phyloP scores from a whole-genome alignment of 1,284 basidiomycete genomes.

The Ceratobasidium sp. region DNA sequence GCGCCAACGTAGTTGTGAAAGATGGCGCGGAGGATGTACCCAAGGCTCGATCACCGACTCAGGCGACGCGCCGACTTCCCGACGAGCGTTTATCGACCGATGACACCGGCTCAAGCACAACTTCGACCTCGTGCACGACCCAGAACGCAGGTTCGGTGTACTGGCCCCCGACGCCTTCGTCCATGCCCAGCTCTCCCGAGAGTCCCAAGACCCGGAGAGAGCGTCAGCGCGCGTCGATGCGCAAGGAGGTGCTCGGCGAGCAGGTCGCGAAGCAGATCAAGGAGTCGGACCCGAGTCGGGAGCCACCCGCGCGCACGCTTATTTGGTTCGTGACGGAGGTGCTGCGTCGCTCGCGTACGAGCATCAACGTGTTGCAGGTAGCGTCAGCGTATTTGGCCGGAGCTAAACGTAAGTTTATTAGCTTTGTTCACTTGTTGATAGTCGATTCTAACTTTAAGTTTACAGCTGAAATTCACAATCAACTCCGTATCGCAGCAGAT shows the following conservation, averaged over 20 bases:
- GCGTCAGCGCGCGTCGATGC: slow-evolving; percentile 1
- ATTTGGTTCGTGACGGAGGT: slow-evolving; percentile 44
- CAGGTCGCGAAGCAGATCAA: background rate
- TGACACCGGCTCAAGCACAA: too few relatives aligned
- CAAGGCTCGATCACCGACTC: too few relatives aligned
- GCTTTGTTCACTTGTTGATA: background rate
- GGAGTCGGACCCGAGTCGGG: slow-evolving; percentile 2
- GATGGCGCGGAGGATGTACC: too few relatives aligned
- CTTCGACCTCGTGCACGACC: too few relatives aligned
- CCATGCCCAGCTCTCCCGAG: too few relatives aligned
- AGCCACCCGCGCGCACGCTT: slow-evolving; percentile 5
- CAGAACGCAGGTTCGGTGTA: too few relatives aligned
- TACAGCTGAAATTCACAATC: slow-evolving; percentile 31
- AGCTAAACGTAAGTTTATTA: slow-evolving; percentile 6
- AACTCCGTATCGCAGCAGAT: slow-evolving; percentile 11
- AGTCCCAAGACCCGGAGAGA: background rate
- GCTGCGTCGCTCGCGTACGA: slow-evolving; percentile 42
- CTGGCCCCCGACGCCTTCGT: too few relatives aligned
- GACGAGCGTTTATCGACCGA: too few relatives aligned
- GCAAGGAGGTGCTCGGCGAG: background rate
- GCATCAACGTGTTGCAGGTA: slow-evolving; percentile 44
- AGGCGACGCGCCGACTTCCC: too few relatives aligned
- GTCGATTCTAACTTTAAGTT: background rate
- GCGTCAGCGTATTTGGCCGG: slow-evolving; percentile 44
- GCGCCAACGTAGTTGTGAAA: slow-evolving; percentile 12